Percentiles rank a stretch among this genome's conserved stretches.
phyloP scores from a whole-genome alignment of 768 basidiomycete genomes.

The Russula ochroleuca region DNA sequence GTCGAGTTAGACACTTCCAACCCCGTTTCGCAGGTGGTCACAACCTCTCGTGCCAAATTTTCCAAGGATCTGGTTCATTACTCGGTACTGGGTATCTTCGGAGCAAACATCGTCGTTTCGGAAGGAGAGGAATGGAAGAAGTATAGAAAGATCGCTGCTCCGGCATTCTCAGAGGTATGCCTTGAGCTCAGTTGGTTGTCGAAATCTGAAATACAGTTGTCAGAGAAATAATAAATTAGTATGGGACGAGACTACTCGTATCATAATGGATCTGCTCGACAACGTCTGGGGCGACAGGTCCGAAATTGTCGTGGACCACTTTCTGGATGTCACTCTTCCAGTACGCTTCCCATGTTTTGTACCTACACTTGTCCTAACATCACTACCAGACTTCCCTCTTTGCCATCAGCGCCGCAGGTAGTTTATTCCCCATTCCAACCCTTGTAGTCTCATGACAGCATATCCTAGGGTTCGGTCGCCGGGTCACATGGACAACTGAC shows the following conservation, averaged over 20 bases:
- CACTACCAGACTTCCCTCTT: constrained; percentile 47
- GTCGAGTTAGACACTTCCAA: background rate
- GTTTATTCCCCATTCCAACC: background rate
- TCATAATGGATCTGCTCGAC: constrained; percentile 34
- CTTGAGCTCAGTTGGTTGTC: background rate
- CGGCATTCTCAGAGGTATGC: constrained; percentile 58
- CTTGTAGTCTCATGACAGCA: background rate
- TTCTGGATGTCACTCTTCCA: constrained; percentile 50
- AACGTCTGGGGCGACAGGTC: constrained; percentile 46
- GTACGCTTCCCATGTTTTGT: constrained; percentile 34
- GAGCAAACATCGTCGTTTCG: constrained; percentile 56
- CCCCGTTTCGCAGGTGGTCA: constrained; percentile 43
- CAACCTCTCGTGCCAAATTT: constrained; percentile 46
- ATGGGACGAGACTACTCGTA: constrained; percentile 37
- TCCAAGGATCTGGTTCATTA: constrained; percentile 51
- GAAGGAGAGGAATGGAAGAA: constrained; percentile 65
- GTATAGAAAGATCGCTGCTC: constrained; percentile 57
- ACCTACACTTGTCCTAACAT: background rate
- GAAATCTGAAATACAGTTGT: background rate
- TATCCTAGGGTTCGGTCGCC: constrained; percentile 43
- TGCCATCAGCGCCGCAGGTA: constrained; percentile 49
- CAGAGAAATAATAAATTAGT: constrained; percentile 39
- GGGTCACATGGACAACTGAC: constrained; percentile 47
- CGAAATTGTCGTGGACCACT: constrained; percentile 43
- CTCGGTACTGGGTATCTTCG: constrained; percentile 47